Conservation (phyloP, 345 rosid species). For the Dimocarpus longan region DNA sequence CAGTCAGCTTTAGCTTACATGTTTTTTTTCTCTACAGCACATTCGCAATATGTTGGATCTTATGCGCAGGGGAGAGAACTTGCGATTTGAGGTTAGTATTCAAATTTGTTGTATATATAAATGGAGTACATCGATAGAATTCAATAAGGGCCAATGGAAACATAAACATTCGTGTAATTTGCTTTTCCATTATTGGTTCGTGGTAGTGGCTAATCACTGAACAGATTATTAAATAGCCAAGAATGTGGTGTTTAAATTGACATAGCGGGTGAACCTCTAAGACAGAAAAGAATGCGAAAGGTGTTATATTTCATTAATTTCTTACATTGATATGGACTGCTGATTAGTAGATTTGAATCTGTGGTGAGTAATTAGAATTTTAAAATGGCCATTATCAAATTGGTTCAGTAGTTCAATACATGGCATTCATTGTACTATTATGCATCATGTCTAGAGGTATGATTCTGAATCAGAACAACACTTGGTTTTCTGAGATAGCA, state of each 20-base stretch:
- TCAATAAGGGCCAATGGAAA: conserved; percentile 2
- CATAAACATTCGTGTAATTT: background rate
- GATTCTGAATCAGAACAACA: background rate
- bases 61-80: conserved; percentile 78
- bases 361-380: background rate
- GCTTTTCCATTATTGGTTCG: background rate
- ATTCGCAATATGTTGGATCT: conserved; percentile 78
- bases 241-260: background rate
- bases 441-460: background rate
- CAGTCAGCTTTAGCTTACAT: conserved; percentile 25
- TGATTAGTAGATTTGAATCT: background rate
- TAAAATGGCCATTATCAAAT: background rate
- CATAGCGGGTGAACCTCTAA: background rate
- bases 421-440: background rate
- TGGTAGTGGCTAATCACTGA: background rate
- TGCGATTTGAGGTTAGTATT: conserved; percentile 72
- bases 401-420: background rate
- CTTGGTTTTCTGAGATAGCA: background rate
- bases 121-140: background rate
- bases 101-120: background rate
- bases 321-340: background rate
- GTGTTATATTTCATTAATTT: background rate
- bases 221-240: background rate
- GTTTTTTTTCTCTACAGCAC: conserved; percentile 40
- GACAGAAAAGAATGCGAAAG: background rate